phyloP scores from a whole-genome alignment of 805 yeast genomes.

The Yarrowia sp. region DNA sequence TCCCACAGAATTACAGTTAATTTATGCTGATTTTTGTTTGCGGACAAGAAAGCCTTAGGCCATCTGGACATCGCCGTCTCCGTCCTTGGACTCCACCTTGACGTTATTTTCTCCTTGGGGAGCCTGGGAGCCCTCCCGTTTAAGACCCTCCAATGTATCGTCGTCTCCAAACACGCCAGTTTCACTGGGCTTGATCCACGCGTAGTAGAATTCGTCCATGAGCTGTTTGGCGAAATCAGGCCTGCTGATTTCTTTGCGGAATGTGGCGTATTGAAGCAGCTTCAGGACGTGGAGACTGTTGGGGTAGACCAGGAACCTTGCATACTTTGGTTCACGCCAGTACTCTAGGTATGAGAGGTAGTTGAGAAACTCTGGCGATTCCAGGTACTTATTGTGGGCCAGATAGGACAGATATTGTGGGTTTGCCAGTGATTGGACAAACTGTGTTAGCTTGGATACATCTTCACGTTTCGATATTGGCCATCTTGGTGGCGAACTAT shows the following conservation, averaged over 20 bases:
- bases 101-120: background rate
- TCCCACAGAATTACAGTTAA: background rate
- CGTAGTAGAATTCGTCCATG: conserved; percentile 43
- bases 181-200: conserved; percentile 37
- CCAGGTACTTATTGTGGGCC: conserved; percentile 77
- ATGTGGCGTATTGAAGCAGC: conserved; percentile 44
- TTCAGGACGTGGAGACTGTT: conserved; percentile 80
- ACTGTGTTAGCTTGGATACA: conserved; percentile 40
- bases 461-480: too few relatives aligned
- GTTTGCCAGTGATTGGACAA: conserved; percentile 88
- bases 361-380: conserved; percentile 65
- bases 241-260: conserved; percentile 41
- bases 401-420: conserved; percentile 80
- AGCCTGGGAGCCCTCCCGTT: background rate
- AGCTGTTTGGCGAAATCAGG: conserved; percentile 43
- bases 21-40: background rate
- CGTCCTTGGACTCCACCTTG: conserved; percentile 1
- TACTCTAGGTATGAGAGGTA: conserved; percentile 79
- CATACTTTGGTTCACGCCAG: conserved; percentile 73
- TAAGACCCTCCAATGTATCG: background rate
- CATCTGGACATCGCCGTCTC: conserved; percentile 17
- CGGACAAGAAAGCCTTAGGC: background rate
- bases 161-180: conserved; percentile 9
- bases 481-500: conserved; percentile 30
- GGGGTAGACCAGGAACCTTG: conserved; percentile 72